Evolutionary conservation across 208 protist genomes (phyloP), one percentile per base, ranked within the genome.

Genomic region (Trypanosoma mega): DNA sequence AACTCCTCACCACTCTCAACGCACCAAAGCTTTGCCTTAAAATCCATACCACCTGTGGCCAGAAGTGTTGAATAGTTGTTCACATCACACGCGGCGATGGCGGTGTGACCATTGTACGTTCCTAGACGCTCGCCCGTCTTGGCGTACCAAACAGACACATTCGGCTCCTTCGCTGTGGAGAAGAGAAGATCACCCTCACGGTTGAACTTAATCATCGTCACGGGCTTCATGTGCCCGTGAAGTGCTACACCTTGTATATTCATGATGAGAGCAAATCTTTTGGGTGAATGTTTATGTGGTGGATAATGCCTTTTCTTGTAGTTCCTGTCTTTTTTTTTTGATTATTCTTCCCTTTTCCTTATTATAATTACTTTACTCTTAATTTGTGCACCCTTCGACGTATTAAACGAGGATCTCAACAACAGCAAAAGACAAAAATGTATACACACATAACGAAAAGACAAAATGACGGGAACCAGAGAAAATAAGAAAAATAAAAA

Each of bases 121-220:
- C 98, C 98, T 16, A 99, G 63, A 43, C 96, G 78, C 75, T 98
- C 82, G 44, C 97, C 98, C 37, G 84, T 97, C 55, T 97, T 81
- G 21, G 86, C 74, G 71, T 93, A 93, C 97, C 97, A 99, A 33
- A 98, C 82, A 46, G 61, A 88, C 27, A 90, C 86, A 31, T 82
- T 74, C 23, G 86, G 83, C 70, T 99, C 97, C 68, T 97, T 98
- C 27, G 90, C 82, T 24, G 87, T 82, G 20, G 95, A 96, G 72
- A 99, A 99, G 23, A 99, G 74, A 9, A 99, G 76, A 69, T 99
- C 98, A 49, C 98, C 98, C 30, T 99, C 97, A 60, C 80, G 68
- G 82, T 98, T 99, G 78, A 98, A 99, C 75, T 97, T 88, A 46
- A 99, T 69, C 75, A 91, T 86, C 34, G 86, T 89, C 29, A 97